These are phyloP conservation scores for Cyclotella cryptica DNA, from an alignment of 108 stramenopile species.

Conservation along the genomic window DNA sequence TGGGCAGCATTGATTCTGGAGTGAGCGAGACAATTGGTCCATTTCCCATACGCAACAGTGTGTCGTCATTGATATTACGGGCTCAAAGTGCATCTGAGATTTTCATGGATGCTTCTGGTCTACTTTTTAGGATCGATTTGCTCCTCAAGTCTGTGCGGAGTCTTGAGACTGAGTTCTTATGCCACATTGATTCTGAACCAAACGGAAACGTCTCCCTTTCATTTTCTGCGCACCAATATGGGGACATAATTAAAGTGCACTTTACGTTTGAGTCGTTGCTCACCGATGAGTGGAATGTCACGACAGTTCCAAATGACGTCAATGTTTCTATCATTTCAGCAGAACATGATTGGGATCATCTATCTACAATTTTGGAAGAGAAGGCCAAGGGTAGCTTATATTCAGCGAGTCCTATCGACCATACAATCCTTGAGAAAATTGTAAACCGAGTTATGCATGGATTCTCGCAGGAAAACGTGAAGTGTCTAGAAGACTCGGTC, in stretches of 20 bases:
- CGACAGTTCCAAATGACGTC: conserved; percentile 37
- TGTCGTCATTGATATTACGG: conserved; percentile 23
- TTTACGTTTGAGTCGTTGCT: conserved; percentile 32
- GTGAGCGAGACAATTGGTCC: conserved; percentile 7
- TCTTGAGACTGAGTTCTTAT: conserved; percentile 33
- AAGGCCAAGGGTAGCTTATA: conserved; percentile 4
- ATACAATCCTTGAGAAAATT: conserved; percentile 17
- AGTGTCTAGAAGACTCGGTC: background rate
- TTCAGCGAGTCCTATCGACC: conserved; percentile 3
- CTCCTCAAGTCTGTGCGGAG: conserved; percentile 30
- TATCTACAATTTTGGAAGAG: conserved; percentile 5
- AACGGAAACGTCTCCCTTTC: conserved; percentile 19
- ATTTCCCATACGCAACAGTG: conserved; percentile 30
- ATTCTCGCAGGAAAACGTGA: background rate
- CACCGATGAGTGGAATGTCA: conserved; percentile 15
- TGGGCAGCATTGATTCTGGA: conserved; percentile 24
- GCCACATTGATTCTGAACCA: conserved; percentile 16
- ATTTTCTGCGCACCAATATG: conserved; percentile 9
- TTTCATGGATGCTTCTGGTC: conserved; percentile 9
- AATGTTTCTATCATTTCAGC: conserved; percentile 8
- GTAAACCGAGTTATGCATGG: conserved; percentile 7
- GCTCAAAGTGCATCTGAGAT: conserved; percentile 1
- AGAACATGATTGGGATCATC: conserved; percentile 11
- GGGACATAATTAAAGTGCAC: conserved; percentile 18
- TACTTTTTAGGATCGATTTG: conserved; percentile 42